Conservation (phyloP, 2,329 filamentous ascomycete genomes). For the Sclerotinia sclerotiorum region DNA sequence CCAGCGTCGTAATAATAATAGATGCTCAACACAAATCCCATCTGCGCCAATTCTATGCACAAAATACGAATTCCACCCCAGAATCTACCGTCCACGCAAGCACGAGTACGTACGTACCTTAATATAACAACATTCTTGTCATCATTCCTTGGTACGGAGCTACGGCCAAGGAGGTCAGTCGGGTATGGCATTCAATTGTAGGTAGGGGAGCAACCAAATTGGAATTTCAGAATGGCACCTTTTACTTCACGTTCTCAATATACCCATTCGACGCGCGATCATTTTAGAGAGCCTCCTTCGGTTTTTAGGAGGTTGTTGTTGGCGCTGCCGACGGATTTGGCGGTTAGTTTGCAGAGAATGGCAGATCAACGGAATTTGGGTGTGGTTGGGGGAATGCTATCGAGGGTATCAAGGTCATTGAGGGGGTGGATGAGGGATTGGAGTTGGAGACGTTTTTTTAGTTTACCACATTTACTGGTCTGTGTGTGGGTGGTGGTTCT, state of each 20-base stretch:
- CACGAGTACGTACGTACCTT: neutral
- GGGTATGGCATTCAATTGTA: slow-evolving; percentile 12
- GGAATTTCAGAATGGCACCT: slow-evolving; percentile 29
- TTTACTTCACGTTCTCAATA: slow-evolving; percentile 31
- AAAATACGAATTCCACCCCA: neutral
- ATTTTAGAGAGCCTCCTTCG: slow-evolving; percentile 36
- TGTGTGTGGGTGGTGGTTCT: slow-evolving; percentile 73
- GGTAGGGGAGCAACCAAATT: neutral
- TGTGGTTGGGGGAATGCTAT: slow-evolving; percentile 24
- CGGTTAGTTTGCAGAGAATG: slow-evolving; percentile 32
- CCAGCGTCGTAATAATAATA: slow-evolving; percentile 15
- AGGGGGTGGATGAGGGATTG: slow-evolving; percentile 44
- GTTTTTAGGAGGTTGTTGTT: slow-evolving; percentile 34
- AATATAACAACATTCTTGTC: slow-evolving; percentile 1
- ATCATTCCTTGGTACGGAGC: slow-evolving; percentile 8
- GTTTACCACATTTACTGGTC: slow-evolving; percentile 66
- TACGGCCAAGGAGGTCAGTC: neutral
- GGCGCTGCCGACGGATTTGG: slow-evolving; percentile 31
- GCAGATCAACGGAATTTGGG: slow-evolving; percentile 29
- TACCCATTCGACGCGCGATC: slow-evolving; percentile 32
- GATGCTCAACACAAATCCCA: neutral
- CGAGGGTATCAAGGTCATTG: slow-evolving; percentile 27
- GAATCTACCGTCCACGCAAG: neutral
- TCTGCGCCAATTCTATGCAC: neutral
- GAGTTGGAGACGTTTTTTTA: slow-evolving; percentile 53